These are phyloP conservation scores for Handroanthus guayacan DNA, from an alignment of 257 asterid genomes.

Conservation along the genomic window DNA sequence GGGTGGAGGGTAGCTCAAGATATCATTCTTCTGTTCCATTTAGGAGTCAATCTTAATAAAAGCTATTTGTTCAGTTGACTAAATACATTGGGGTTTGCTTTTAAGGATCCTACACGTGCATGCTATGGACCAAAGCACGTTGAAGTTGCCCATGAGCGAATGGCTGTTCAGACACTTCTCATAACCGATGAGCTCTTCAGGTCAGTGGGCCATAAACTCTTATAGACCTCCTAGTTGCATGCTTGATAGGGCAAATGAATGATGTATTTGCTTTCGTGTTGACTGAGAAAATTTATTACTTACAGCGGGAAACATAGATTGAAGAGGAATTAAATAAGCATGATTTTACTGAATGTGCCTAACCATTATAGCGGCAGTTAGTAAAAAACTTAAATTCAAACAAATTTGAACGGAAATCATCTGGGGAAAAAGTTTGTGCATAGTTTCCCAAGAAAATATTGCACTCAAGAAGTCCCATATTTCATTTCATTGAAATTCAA, in stretches of 20 bases:
- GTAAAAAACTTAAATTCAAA: background rate
- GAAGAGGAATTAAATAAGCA: no score
- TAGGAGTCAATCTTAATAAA: no score
- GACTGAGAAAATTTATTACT: background rate
- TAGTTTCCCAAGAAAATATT: background rate
- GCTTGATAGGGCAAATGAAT: background rate
- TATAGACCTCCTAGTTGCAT: background rate
- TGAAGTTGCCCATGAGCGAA: conserved; percentile 95
- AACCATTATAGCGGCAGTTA: background rate
- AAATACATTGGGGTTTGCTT: no score
- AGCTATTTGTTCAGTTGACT: no score
- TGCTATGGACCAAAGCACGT: conserved; percentile 96
- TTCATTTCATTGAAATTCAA: background rate
- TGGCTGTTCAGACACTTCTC: conserved; percentile 97
- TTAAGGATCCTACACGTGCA: conserved; percentile 89
- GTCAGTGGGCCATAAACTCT: conserved; percentile 44
- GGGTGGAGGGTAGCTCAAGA: no score
- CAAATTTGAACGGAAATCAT: background rate
- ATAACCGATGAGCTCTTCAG: conserved; percentile 95
- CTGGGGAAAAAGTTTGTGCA: background rate
- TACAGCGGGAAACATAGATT: background rate
- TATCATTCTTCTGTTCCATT: no score
- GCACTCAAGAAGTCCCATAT: background rate
- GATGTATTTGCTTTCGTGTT: no score
- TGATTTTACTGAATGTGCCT: background rate